Percentiles rank a stretch among this genome's conserved stretches.
Evolutionary conservation across 176 grass and related monocot genomes (phyloP).

Genomic region (Cenchrus fungigraminus): DNA sequence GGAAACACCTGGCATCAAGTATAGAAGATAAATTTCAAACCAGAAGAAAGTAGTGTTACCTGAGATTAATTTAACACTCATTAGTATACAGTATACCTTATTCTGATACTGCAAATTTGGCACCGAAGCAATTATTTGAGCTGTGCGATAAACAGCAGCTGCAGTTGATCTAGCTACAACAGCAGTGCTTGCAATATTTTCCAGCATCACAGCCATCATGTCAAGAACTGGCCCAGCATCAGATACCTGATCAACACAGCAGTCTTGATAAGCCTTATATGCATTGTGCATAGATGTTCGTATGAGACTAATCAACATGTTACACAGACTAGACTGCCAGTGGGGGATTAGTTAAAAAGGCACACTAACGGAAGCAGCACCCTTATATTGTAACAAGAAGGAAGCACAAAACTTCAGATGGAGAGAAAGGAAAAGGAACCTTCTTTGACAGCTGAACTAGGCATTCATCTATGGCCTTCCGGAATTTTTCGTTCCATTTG

Average conservation of each 20-base stretch:
- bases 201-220: conserved; percentile 98
- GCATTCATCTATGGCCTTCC: conserved; percentile 81
- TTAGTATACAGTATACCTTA: conserved; percentile 60
- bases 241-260: conserved; percentile 72
- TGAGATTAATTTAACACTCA: conserved; percentile 27
- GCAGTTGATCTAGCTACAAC: conserved; percentile 89
- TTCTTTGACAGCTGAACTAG: conserved; percentile 91
- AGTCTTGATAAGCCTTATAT: conserved; percentile 35
- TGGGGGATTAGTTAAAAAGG: conserved; percentile 26
- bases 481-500: conserved; percentile 82
- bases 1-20: conserved; percentile 83
- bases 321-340: conserved; percentile 18
- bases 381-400: conserved; percentile 23
- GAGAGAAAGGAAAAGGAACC: conserved; percentile 54
- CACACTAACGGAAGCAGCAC: conserved; percentile 24
- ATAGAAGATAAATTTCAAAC: conserved; percentile 33
- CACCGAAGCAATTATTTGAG: conserved; percentile 97
- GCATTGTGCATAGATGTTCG: conserved; percentile 9
- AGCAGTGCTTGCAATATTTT: conserved; percentile 80
- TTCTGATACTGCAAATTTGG: conserved; percentile 96
- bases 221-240: conserved; percentile 99
- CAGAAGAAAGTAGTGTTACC: conserved; percentile 32
- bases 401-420: conserved; percentile 33
- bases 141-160: conserved; percentile 88
- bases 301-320: conserved; percentile 24